phyloP scores from a whole-genome alignment of 2,329 filamentous ascomycete species.

The Pseudopyrenochaeta lycopersici region DNA sequence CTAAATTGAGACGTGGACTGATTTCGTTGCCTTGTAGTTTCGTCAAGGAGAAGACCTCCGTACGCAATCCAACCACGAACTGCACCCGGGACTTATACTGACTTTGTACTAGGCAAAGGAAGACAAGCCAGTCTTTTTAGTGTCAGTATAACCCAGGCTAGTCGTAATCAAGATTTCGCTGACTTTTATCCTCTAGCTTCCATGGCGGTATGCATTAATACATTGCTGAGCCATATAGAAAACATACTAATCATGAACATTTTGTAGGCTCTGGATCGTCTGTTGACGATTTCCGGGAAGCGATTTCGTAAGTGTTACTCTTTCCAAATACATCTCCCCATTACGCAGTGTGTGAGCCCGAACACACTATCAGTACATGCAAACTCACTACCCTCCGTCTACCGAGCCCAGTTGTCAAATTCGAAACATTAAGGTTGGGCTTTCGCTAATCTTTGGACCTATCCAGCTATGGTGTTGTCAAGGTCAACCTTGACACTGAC shows the following conservation, averaged over 20 bases:
- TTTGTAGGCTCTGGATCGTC: conserved; percentile 58
- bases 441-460: not conserved
- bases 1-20: not conserved
- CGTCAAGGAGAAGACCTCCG: conserved; percentile 75
- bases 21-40: not conserved
- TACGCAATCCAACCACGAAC: not conserved
- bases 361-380: too few species aligned
- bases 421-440: too few species aligned
- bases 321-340: too few species aligned
- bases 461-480: conserved; percentile 84
- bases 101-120: conserved; percentile 8
- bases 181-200: conserved; percentile 61
- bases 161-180: too few species aligned
- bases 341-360: too few species aligned
- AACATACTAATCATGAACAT: too few species aligned
- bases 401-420: too few species aligned
- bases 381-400: too few species aligned
- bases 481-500: conserved; percentile 99
- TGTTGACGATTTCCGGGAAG: conserved; percentile 81
- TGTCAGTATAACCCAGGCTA: conserved; percentile 50
- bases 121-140: conserved; percentile 85
- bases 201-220: conserved; percentile 74
- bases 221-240: too few species aligned
- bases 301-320: conserved; percentile 22
- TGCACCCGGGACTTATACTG: not conserved